Evolutionary conservation across 2,329 filamentous ascomycete species (phyloP), one percentile per base, ranked within the genome.

Genomic region (Hymenoscyphus albidus): DNA sequence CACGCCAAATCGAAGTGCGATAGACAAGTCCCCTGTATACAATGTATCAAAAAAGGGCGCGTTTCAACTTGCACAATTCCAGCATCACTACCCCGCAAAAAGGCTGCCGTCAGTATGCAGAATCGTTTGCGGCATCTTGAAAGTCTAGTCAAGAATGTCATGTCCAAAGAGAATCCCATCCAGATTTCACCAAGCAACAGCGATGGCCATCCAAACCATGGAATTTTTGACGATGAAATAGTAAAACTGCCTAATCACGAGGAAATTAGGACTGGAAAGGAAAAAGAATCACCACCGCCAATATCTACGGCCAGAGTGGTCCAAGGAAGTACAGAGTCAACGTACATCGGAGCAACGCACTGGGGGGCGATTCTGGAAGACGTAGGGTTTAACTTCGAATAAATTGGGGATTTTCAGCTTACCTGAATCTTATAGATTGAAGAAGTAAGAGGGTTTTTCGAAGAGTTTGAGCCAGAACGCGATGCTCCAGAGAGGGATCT

Each of bases 281-380:
- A 54, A 18, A 54, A 54, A 13, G 48, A 27, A 22, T 22, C 48
- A 54, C 22, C 48, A 27, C 48, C 48, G 13, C 48, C 48, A 27
- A 22, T 6, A 27, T 54, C 48, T 18, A 54, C 48, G 10, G 48
- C 48, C 5, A 54, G 48, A 13, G 4, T 54, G 22, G 48, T 54
- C 3, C 48, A 54, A 5, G 48, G 48, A 13, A 72, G 77, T 42
- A 74, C 75, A 60, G 78, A 79, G 54, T 54, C 69, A 2, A 83
- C 80, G 4, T 87, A 85, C 68, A 80, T 87, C 4, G 84, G 85
- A 1, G 83, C 83, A 3, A 86, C 84, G 56, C 84, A 87, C 65
- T 85, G 83, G 68, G 82, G 85, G 77, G 84, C 84, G 1, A 85
- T 87, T 74, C 74, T 87, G 12, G 82, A 86, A 70, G 82, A 87